Conservation (phyloP, 2,329 filamentous ascomycete genomes). For the Talaromyces sp. region DNA sequence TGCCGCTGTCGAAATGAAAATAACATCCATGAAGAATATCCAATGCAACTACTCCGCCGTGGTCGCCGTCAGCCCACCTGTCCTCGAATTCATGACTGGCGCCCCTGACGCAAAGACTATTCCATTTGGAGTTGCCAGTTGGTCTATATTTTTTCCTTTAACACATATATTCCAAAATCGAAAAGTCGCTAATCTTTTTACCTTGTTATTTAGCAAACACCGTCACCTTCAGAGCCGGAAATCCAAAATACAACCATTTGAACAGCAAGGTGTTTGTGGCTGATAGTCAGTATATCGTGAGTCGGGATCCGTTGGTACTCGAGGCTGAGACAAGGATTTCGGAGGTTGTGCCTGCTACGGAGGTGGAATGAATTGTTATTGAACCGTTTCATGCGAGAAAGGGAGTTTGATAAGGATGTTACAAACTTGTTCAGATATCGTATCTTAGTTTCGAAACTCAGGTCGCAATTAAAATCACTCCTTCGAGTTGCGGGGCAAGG, state of each 20-base stretch:
- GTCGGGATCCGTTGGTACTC: not conserved
- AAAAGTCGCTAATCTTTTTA: not conserved
- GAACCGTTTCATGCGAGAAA: no score
- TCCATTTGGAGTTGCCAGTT: not conserved
- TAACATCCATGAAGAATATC: not conserved
- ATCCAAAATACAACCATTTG: not conserved
- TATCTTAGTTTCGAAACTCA: no score
- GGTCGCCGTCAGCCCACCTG: not conserved
- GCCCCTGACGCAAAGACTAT: not conserved
- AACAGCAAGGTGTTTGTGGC: not conserved
- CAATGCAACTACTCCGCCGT: not conserved
- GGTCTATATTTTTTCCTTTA: not conserved
- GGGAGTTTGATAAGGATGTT: no score
- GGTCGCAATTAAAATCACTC: no score
- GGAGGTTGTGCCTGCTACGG: not conserved
- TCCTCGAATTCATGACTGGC: not conserved
- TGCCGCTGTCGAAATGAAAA: not conserved
- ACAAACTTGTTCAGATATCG: no score
- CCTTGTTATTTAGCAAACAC: not conserved
- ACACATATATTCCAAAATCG: not conserved
- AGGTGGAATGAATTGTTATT: not conserved
- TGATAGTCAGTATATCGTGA: constrained; percentile 1
- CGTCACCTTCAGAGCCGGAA: not conserved
- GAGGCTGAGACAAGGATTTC: not conserved
- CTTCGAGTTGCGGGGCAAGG: no score